Conservation (phyloP, 208 protist species). For the Naegleria lovaniensis region DNA sequence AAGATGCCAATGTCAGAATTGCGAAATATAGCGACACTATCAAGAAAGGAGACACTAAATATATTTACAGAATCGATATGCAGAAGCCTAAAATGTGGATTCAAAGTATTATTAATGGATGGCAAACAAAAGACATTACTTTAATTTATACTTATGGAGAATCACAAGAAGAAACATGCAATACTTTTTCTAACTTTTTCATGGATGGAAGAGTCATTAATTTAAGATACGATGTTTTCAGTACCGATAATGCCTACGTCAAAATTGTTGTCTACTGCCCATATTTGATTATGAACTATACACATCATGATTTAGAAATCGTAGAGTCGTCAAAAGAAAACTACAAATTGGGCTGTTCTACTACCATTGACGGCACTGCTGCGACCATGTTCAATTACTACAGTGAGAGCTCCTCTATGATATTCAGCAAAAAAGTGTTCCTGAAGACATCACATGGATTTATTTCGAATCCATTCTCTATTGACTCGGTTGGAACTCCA, state of each 20-base stretch:
- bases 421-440: not conserved
- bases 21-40: not conserved
- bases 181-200: not conserved
- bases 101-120: not conserved
- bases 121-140: not conserved
- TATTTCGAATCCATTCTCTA: not conserved
- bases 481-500: not conserved
- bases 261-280: not conserved
- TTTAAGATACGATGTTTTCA: not conserved
- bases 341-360: not conserved
- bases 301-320: not conserved
- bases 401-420: not conserved
- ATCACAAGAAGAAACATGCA: not conserved
- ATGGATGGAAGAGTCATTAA: not conserved
- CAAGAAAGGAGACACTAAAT: not conserved
- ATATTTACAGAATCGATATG: not conserved
- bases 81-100: not conserved
- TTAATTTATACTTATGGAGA: not conserved
- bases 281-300: slow-evolving; percentile 17
- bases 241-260: not conserved
- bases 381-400: not conserved
- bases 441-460: not conserved
- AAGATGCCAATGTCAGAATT: not conserved
- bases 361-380: not conserved
- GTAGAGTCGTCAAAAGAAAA: not conserved